Conservation (phyloP, 2,329 filamentous ascomycete species). For the Pseudogymnoascus sp. region DNA sequence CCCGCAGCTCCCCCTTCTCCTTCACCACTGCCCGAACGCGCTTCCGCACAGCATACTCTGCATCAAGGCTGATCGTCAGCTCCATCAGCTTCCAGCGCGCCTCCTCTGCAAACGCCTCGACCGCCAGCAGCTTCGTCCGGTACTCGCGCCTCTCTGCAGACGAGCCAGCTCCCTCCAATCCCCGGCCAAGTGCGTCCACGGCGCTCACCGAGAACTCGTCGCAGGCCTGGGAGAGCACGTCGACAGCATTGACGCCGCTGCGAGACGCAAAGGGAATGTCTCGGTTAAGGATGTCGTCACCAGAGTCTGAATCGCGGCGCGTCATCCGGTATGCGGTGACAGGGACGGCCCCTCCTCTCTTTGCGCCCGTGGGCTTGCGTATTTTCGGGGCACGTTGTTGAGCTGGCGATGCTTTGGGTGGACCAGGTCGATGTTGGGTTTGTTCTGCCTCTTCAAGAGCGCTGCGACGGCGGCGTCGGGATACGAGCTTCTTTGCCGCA, state of each 20-base stretch:
- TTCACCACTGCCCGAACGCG: conserved; percentile 49
- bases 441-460: background rate
- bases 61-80: conserved; percentile 54
- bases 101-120: conserved; percentile 52
- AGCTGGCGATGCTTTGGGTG: conserved; percentile 7
- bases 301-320: conserved; percentile 35
- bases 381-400: conserved; percentile 9
- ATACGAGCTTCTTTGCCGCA: conserved; percentile 15
- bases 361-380: conserved; percentile 18
- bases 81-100: conserved; percentile 47
- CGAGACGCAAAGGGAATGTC: conserved; percentile 45
- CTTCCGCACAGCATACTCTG: conserved; percentile 47
- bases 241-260: conserved; percentile 52
- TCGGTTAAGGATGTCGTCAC: conserved; percentile 38
- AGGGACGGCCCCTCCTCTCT: conserved; percentile 34
- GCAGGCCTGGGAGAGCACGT: conserved; percentile 54
- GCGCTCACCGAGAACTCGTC: conserved; percentile 49
- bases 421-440: background rate
- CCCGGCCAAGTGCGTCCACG: conserved; percentile 39
- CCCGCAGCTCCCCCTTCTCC: conserved; percentile 46
- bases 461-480: background rate
- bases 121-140: conserved; percentile 44
- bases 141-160: conserved; percentile 41
- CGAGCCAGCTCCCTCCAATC: conserved; percentile 29
- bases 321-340: conserved; percentile 55